A percentile compares a stretch with the other conserved stretches of the same genome.
phyloP scores from a whole-genome alignment of 805 yeast genomes.

The Sungouiella thailandica region DNA sequence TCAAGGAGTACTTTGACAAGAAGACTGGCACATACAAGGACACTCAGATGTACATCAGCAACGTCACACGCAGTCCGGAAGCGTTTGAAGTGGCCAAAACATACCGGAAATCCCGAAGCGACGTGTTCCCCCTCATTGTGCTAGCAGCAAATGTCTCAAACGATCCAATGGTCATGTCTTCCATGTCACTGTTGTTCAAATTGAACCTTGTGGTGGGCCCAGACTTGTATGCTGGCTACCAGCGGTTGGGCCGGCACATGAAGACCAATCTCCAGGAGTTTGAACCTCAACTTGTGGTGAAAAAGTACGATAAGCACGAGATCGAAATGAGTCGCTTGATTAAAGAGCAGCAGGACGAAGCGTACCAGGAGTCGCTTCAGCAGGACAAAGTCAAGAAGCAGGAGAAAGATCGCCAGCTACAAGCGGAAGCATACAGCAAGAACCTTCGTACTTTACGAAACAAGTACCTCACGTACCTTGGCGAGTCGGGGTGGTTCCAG shows the following conservation, averaged over 20 bases:
- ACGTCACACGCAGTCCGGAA: conserved; percentile 31
- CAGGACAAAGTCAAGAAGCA: conserved; percentile 52
- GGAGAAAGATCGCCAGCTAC: conserved; percentile 28
- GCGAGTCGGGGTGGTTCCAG: conserved; percentile 11
- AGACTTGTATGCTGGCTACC: conserved; percentile 17
- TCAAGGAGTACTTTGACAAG: conserved; percentile 17
- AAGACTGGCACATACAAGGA: conserved; percentile 23
- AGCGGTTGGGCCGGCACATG: no score
- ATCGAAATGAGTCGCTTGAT: conserved; percentile 34
- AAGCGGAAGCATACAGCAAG: conserved; percentile 6
- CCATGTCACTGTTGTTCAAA: conserved; percentile 36
- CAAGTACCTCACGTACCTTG: conserved; percentile 16
- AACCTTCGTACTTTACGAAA: conserved; percentile 10
- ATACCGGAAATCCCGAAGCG: conserved; percentile 23
- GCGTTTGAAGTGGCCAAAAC: conserved; percentile 32
- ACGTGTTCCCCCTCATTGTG: conserved; percentile 37
- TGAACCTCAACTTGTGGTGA: conserved; percentile 35
- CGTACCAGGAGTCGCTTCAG: conserved; percentile 36
- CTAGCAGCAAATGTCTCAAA: conserved; percentile 32
- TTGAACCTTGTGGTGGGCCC: conserved; percentile 19
- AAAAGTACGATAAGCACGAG: conserved; percentile 36
- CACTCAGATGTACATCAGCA: conserved; percentile 24
- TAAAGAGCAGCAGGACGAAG: conserved; percentile 40
- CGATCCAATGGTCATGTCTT: conserved; percentile 30
- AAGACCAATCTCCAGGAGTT: conserved; percentile 22